Evolutionary conservation across 352 stramenopile species (phyloP).

Genomic region (Phytophthora colocasiae): DNA sequence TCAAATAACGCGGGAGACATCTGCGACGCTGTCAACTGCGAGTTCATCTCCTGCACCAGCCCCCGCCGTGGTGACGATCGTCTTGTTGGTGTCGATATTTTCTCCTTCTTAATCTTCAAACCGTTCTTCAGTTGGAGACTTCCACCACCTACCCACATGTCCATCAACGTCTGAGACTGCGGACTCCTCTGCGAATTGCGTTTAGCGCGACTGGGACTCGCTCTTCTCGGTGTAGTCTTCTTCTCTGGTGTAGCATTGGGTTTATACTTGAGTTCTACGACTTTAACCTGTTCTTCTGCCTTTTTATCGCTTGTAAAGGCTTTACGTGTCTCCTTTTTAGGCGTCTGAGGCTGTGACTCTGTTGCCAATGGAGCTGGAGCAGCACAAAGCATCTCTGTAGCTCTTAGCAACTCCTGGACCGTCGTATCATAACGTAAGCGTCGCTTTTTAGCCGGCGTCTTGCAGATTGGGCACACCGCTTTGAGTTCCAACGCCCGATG

Average conservation of each 20-base stretch:
- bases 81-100: slow-evolving; percentile 10
- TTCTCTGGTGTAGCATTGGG: slow-evolving; percentile 9
- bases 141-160: slow-evolving; percentile 19
- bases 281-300: slow-evolving; percentile 2
- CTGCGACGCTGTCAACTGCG: slow-evolving; percentile 15
- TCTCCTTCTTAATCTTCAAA: slow-evolving; percentile 25
- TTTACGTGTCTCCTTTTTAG: not conserved
- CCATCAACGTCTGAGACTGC: slow-evolving; percentile 18
- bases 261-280: slow-evolving; percentile 1
- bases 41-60: slow-evolving; percentile 14
- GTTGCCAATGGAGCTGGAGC: slow-evolving; percentile 11
- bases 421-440: slow-evolving; percentile 78
- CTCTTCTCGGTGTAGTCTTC: slow-evolving; percentile 11
- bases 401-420: slow-evolving; percentile 72
- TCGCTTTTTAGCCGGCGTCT: slow-evolving; percentile 81
- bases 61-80: slow-evolving; percentile 22
- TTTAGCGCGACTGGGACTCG: slow-evolving; percentile 19
- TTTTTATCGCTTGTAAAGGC: slow-evolving; percentile 4
- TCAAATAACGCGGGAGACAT: slow-evolving; percentile 42
- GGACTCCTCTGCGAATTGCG: slow-evolving; percentile 19
- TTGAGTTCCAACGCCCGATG: slow-evolving; percentile 84
- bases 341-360: not conserved
- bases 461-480: slow-evolving; percentile 84
- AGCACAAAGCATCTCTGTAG: slow-evolving; percentile 56
- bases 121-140: slow-evolving; percentile 15